Base-by-base conservation (phyloP, 2,329 filamentous ascomycete genomes). In the Raffaelea albimanens region DNA sequence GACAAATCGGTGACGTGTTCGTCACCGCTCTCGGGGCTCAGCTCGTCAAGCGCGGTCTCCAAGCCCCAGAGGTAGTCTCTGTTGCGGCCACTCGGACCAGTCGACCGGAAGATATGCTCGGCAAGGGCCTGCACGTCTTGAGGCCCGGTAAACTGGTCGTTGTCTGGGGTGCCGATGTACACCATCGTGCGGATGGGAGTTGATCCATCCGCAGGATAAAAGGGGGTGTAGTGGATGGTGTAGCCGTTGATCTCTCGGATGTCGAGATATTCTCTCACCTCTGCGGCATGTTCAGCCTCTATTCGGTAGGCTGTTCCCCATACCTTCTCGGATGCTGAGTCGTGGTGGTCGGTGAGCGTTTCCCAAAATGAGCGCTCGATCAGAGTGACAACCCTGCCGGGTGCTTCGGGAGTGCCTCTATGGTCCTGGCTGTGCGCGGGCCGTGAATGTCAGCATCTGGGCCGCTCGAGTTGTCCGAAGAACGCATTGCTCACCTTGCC, bases 231-330 rank as follows among this genome's bases (percentile, higher is more conserved):
- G 66, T 96, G 90, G 55, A 95, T 94, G 46, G 83, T 87, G 67
- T 98, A 98, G 22, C 93, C 93, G 67, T 97, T 95, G 61, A 97
- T 95, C 67, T 98, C 93, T 41, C 93, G 83, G 55, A 96, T 91
- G 65, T 97, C 90, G 43, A 98, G 85, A 63, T 96, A 96, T 50
- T 67, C 76, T 56, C 87, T 83, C 4, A 96, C 91, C 67, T 91
- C 83, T 51, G 80, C 75, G 20, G 94, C 88, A 55, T 82, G 76
- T 2, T 78, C 71, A 7, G 82, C 66, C 23, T 76, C 72, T 65
- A 95, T 91, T 60, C 91, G 85, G 69, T 96, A 94, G 53, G 91
- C 93, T 16, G 87, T 86, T 49, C 93, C 93, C 90, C 90, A 97
- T 57, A 96, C 88, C 57, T 68, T 74, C 46, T 78, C 77, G 48